A percentile compares a stretch with the other conserved stretches of the same genome.
Evolutionary conservation across 805 yeast genomes (phyloP).

Genomic region (Starmerella potacharoeniae): DNA sequence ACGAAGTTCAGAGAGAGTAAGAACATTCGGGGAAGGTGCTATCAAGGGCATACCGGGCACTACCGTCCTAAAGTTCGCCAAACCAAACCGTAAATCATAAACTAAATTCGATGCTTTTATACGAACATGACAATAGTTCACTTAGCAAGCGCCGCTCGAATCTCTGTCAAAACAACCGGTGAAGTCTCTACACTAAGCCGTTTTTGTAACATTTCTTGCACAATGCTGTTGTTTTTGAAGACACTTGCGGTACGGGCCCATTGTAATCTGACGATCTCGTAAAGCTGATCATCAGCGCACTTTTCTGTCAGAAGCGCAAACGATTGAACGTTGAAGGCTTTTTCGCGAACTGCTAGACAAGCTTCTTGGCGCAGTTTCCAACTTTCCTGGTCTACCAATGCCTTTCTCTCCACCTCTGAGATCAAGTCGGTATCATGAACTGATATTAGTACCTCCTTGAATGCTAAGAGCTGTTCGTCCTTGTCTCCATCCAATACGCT

Average conservation of each 20-base stretch:
- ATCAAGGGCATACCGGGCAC: not conserved
- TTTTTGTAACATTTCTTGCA: not conserved
- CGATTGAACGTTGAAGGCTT: constrained; percentile 6
- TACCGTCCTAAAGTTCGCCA: not conserved
- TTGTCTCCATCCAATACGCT: constrained; percentile 32
- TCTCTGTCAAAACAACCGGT: not conserved
- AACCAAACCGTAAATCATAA: no score
- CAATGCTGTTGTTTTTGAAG: constrained; percentile 5
- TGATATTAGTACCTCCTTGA: constrained; percentile 8
- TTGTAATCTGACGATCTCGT: constrained; percentile 50
- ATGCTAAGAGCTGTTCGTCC: constrained; percentile 16
- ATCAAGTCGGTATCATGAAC: not conserved
- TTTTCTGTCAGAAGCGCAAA: constrained; percentile 13
- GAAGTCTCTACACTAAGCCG: constrained; percentile 2
- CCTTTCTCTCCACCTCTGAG: constrained; percentile 13
- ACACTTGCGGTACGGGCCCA: constrained; percentile 32
- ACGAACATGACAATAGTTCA: not conserved
- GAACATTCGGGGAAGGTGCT: not conserved
- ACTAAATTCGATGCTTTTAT: not conserved
- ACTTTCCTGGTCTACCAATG: constrained; percentile 30
- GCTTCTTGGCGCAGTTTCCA: constrained; percentile 51
- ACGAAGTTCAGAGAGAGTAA: not conserved
- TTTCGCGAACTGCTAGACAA: constrained; percentile 32
- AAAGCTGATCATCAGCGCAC: constrained; percentile 16
- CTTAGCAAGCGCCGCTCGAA: not conserved